Conservation (phyloP, 2,329 filamentous ascomycete genomes). For the Diaporthe destruens region DNA sequence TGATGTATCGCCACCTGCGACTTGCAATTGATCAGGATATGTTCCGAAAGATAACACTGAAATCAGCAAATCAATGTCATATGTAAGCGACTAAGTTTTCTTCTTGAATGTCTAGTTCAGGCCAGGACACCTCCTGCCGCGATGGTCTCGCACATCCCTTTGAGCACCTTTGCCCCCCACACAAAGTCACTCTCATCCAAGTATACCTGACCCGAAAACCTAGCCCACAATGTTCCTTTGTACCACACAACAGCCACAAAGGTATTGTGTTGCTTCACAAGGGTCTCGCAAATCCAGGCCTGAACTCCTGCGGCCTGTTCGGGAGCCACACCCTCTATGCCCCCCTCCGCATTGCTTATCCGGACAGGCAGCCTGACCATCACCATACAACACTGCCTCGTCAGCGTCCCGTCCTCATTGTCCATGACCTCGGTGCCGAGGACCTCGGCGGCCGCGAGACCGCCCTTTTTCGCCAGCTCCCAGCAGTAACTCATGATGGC, state of each 20-base stretch:
- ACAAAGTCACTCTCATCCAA: constrained; percentile 83
- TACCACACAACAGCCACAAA: constrained; percentile 77
- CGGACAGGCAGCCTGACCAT: constrained; percentile 80
- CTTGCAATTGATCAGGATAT: no score
- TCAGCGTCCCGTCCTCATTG: constrained; percentile 71
- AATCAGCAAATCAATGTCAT: no score
- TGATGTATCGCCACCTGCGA: no score
- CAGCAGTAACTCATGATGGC: constrained; percentile 74
- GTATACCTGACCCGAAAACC: constrained; percentile 86
- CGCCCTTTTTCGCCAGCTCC: constrained; percentile 73
- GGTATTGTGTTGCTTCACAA: constrained; percentile 73
- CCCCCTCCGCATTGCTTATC: constrained; percentile 43
- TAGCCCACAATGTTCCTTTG: constrained; percentile 72
- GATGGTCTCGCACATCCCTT: constrained; percentile 54
- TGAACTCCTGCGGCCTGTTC: constrained; percentile 5
- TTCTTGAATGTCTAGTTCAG: neutral
- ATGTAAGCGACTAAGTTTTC: no score
- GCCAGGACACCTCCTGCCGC: neutral
- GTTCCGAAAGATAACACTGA: no score
- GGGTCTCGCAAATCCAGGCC: constrained; percentile 66
- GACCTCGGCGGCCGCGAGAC: constrained; percentile 67
- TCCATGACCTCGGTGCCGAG: constrained; percentile 81
- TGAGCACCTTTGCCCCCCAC: constrained; percentile 72
- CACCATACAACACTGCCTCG: constrained; percentile 72
- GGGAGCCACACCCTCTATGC: neutral